These are phyloP conservation scores for Helotiales sp. DNA, from an alignment of 2,329 filamentous ascomycete species.

Conservation along the genomic window DNA sequence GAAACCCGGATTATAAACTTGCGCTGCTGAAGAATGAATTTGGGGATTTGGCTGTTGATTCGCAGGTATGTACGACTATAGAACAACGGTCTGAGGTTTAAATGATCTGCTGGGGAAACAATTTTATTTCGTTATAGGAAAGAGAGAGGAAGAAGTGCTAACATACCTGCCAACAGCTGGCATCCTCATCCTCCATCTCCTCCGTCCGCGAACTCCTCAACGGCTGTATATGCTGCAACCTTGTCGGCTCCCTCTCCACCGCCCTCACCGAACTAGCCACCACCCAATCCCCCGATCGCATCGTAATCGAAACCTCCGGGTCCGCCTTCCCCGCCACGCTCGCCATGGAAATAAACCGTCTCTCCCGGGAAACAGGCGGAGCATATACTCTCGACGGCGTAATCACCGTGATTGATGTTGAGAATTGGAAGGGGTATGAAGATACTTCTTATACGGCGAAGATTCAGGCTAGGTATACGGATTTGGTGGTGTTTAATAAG, in stretches of 20 bases:
- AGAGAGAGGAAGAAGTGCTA: too few relatives aligned
- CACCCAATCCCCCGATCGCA: slow-evolving; percentile 67
- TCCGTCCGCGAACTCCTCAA: slow-evolving; percentile 92
- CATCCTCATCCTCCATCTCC: slow-evolving; percentile 76
- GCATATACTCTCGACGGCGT: slow-evolving; percentile 68
- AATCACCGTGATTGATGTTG: slow-evolving; percentile 70
- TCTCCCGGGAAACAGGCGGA: slow-evolving; percentile 54
- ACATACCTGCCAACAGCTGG: too few relatives aligned
- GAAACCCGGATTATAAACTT: slow-evolving; percentile 75
- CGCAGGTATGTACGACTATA: too few relatives aligned
- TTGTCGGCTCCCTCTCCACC: slow-evolving; percentile 84
- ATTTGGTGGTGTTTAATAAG: slow-evolving; percentile 73
- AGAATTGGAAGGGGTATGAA: slow-evolving; percentile 75
- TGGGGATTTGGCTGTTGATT: slow-evolving; percentile 91
- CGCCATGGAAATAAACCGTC: slow-evolving; percentile 69
- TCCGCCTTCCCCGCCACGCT: slow-evolving; percentile 61
- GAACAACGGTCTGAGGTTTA: too few relatives aligned
- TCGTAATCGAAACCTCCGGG: slow-evolving; percentile 91
- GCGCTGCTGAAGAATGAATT: slow-evolving; percentile 98
- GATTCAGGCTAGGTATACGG: slow-evolving; percentile 70
- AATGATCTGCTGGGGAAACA: too few relatives aligned
- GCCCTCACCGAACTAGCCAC: slow-evolving; percentile 74
- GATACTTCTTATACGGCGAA: slow-evolving; percentile 71
- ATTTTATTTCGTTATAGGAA: too few relatives aligned
- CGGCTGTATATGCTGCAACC: slow-evolving; percentile 98